Evolutionary conservation across 2,329 filamentous ascomycete genomes (phyloP).

Genomic region (Coleophoma cylindrospora): DNA sequence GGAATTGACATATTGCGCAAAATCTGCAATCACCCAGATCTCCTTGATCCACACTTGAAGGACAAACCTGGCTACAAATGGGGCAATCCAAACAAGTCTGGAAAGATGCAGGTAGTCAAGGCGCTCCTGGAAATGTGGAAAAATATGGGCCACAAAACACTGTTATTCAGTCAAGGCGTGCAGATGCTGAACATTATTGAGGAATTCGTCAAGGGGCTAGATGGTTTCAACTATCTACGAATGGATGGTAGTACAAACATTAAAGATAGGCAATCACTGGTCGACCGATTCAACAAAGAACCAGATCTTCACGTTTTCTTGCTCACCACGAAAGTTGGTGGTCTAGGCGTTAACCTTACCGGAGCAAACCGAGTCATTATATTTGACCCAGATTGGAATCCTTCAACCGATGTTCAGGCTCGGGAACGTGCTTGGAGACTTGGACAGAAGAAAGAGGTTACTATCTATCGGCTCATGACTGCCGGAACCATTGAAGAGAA

Average conservation of each 20-base stretch:
- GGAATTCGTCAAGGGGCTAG: conserved; percentile 64
- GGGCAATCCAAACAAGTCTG: conserved; percentile 73
- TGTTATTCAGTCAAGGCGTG: conserved; percentile 88
- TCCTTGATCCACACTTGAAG: conserved; percentile 58
- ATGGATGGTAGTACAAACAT: conserved; percentile 95
- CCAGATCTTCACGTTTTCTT: conserved; percentile 81
- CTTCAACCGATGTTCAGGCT: conserved; percentile 91
- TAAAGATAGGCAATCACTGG: conserved; percentile 80
- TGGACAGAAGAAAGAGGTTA: conserved; percentile 91
- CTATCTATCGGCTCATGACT: conserved; percentile 96
- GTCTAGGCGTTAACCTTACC: conserved; percentile 88
- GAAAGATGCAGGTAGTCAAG: conserved; percentile 94
- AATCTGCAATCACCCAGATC: conserved; percentile 95
- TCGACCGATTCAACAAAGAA: conserved; percentile 87
- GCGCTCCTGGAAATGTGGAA: conserved; percentile 86
- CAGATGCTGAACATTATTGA: conserved; percentile 96
- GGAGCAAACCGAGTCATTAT: conserved; percentile 96
- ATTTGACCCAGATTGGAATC: conserved; percentile 98
- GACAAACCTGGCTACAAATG: conserved; percentile 66
- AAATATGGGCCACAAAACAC: conserved; percentile 76
- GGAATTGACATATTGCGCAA: conserved; percentile 92
- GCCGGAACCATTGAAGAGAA: conserved; percentile 98
- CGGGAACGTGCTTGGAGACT: conserved; percentile 93
- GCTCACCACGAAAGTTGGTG: conserved; percentile 91
- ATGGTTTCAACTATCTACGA: conserved; percentile 70